Percentiles rank a stretch among this genome's conserved stretches.
Conservation (phyloP, 257 asterid species). For the Catharanthus roseus region DNA sequence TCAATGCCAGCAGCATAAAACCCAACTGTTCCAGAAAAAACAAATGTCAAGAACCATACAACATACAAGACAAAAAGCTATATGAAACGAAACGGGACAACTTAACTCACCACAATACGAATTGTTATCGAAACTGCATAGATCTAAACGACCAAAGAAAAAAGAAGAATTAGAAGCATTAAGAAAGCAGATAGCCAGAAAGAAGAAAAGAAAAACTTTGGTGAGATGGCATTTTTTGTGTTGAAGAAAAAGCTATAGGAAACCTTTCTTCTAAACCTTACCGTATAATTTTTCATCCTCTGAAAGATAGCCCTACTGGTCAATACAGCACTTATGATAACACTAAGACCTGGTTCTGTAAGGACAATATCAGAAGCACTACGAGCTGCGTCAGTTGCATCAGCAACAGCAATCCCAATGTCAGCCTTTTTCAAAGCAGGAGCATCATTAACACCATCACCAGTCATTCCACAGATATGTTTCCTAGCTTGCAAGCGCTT, state of each 20-base stretch:
- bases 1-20: conserved; percentile 90
- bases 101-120: conserved; percentile 85
- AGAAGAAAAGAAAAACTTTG: no score
- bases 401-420: conserved; percentile 96
- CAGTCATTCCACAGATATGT: conserved; percentile 98
- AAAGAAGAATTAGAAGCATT: neutral
- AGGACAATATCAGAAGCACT: conserved; percentile 98
- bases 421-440: conserved; percentile 98
- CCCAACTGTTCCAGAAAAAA: conserved; percentile 54
- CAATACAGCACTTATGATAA: conserved; percentile 94
- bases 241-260: neutral
- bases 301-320: conserved; percentile 97
- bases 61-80: neutral
- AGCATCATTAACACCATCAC: conserved; percentile 98
- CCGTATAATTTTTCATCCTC: conserved; percentile 98
- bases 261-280: conserved; percentile 17
- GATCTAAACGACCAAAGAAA: conserved; percentile 43
- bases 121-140: conserved; percentile 98
- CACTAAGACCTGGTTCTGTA: conserved; percentile 97
- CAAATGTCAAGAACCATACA: neutral
- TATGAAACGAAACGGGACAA: neutral
- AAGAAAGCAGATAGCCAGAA: neutral
- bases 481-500: conserved; percentile 96
- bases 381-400: conserved; percentile 99
- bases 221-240: neutral